Evolutionary conservation across 2,329 filamentous ascomycete species (phyloP).

Genomic region (Rhynchosporium graminicola): DNA sequence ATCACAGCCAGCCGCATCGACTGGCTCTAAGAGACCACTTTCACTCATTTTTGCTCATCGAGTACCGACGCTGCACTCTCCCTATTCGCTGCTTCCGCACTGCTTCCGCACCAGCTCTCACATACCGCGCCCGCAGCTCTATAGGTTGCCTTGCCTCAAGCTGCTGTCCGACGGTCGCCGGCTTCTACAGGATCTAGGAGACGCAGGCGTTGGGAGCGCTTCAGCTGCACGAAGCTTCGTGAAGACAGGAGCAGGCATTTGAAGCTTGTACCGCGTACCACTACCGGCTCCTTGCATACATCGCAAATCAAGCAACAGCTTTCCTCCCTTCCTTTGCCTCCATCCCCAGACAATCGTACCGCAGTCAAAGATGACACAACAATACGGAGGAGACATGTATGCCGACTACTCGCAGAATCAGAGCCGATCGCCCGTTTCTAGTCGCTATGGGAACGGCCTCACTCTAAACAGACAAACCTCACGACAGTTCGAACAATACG

Average conservation of each 20-base stretch:
- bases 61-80: constrained; percentile 25
- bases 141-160: constrained; percentile 17
- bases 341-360: constrained; percentile 15
- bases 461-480: constrained; percentile 71
- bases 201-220: constrained; percentile 20
- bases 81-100: constrained; percentile 1
- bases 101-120: constrained; percentile 9
- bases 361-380: constrained; percentile 48
- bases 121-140: constrained; percentile 13
- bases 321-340: constrained; percentile 16
- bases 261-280: constrained; percentile 37
- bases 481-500: constrained; percentile 75
- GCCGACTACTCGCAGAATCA: constrained; percentile 59
- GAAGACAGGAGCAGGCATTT: constrained; percentile 33
- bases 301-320: constrained; percentile 30
- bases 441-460: constrained; percentile 65
- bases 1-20: constrained; percentile 14
- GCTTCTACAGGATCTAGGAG: constrained; percentile 21
- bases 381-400: constrained; percentile 68
- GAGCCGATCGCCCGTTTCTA: constrained; percentile 73
- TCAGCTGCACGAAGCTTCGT: constrained; percentile 30
- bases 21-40: constrained; percentile 2
- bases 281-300: constrained; percentile 40
- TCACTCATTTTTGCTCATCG: constrained; percentile 5
- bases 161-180: constrained; percentile 17